phyloP scores from a whole-genome alignment of 148 eudicot genomes.

The Chenopodium berlandieri region DNA sequence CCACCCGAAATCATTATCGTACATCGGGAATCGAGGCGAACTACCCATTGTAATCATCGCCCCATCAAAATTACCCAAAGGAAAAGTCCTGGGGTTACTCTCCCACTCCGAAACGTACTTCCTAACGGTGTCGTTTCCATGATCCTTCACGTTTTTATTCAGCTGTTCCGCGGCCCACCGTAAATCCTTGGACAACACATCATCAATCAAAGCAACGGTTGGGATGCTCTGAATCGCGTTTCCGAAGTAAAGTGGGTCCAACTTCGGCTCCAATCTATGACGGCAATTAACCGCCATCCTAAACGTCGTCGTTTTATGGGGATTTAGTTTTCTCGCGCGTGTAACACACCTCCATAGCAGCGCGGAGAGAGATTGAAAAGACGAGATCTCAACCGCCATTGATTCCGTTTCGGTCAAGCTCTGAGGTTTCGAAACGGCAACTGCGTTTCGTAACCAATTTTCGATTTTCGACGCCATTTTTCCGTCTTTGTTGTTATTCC shows the following conservation, averaged over 20 bases:
- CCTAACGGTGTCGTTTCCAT: conserved; percentile 53
- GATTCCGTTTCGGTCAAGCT: conserved; percentile 23
- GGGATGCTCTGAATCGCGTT: conserved; percentile 93
- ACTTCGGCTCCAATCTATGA: conserved; percentile 67
- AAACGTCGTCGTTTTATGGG: conserved; percentile 54
- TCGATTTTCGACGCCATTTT: conserved; percentile 32
- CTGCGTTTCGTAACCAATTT: conserved; percentile 41
- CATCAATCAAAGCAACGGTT: conserved; percentile 54
- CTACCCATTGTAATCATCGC: conserved; percentile 90
- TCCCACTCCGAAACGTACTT: conserved; percentile 57
- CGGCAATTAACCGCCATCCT: conserved; percentile 91
- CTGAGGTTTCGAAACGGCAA: conserved; percentile 29
- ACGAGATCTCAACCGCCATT: conserved; percentile 54
- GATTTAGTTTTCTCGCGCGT: conserved; percentile 56
- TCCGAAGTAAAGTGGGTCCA: conserved; percentile 65
- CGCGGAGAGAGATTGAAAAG: conserved; percentile 70
- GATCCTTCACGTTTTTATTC: conserved; percentile 48
- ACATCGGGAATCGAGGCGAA: conserved; percentile 93
- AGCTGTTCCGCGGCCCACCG: conserved; percentile 86
- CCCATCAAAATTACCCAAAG: conserved; percentile 83
- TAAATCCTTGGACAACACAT: conserved; percentile 44
- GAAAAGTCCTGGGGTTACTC: conserved; percentile 70
- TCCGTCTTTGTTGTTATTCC: conserved; percentile 6
- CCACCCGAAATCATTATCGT: conserved; percentile 87
- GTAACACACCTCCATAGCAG: conserved; percentile 77